Evolutionary conservation across 164 flowering plant species (phyloP), one percentile per base, ranked within the genome.

Genomic region (Taxillus chinensis): DNA sequence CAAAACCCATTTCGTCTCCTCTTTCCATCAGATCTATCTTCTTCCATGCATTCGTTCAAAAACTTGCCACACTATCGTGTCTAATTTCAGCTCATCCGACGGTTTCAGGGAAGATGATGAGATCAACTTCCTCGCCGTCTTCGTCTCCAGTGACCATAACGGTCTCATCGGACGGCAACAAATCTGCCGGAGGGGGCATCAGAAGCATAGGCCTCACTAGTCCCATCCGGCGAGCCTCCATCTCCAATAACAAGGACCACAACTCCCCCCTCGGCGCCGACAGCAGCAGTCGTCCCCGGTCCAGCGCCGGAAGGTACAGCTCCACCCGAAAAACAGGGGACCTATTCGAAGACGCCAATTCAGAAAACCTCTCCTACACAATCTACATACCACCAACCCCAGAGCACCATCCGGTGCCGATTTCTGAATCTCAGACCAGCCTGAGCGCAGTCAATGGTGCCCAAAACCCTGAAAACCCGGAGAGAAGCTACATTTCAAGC

Each of bases 321-420:
- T 75, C 87, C 0, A 70, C 70, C 70, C 66, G 81, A 1, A 75
- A 71, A 66, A 79, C 74, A 39, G 67, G 73, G 8, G 52, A 48
- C 7, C 12, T 48, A 48, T 4, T 62, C 8, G 87, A 78, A 54
- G 80, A 70, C 37, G 45, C 68, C 15, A 76, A 45, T 48, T 59
- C 86, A 0, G 90, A 88, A 39, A 82, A 67, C 37, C 87, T 86
- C 4, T 61, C 69, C 3, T 92, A 92, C 71, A 87, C 96, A 0
- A 96, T 92, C 53, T 92, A 89, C 52, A 86, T 92, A 12, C 98
- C 96, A 1, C 83, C 87, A 5, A 92, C 96, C 1, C 96, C 98
- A 0, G 98, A 89, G 55, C 80, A 79, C 62, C 82, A 80, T 11
- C 62, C 77, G 10, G 10, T 83, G 41, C 67, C 78, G 0, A 59